Conservation (phyloP, 768 basidiomycete genomes). For the Tylopilus plumbeoviolaceoides region DNA sequence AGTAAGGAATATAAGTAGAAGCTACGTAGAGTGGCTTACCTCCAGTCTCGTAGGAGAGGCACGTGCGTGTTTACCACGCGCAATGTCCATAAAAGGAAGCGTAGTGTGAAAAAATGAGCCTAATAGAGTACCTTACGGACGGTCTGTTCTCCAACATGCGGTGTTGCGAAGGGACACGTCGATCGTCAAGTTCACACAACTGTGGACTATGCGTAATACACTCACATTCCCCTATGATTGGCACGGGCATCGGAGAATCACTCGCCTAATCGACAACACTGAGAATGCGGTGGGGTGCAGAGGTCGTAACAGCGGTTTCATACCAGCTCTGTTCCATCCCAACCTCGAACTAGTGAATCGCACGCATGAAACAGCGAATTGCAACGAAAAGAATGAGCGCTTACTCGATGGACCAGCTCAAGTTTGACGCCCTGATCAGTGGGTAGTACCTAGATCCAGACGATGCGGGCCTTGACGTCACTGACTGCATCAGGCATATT, state of each 20-base stretch:
- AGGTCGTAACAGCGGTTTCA: conserved; percentile 77
- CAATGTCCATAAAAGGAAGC: too few species aligned
- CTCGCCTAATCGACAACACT: conserved; percentile 95
- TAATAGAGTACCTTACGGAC: too few species aligned
- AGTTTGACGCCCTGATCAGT: conserved; percentile 57
- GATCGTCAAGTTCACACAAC: conserved; percentile 4
- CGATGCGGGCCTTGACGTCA: conserved; percentile 76
- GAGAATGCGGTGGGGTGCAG: conserved; percentile 72
- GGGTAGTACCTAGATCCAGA: conserved; percentile 77
- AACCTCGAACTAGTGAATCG: conserved; percentile 63
- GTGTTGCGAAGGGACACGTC: neutral
- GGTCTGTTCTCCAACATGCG: too few species aligned
- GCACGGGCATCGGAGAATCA: conserved; percentile 53
- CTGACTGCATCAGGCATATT: conserved; percentile 70
- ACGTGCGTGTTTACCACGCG: too few species aligned
- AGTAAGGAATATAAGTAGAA: too few species aligned
- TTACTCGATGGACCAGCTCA: conserved; percentile 58
- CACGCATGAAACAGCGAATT: neutral
- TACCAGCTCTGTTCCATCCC: conserved; percentile 98
- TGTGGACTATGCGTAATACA: conserved; percentile 3
- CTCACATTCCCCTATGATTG: conserved; percentile 12
- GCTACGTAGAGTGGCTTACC: too few species aligned
- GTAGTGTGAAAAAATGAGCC: too few species aligned
- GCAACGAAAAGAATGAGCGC: neutral
- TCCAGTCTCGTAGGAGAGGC: too few species aligned